Percentiles rank a stretch among this genome's conserved stretches.
phyloP scores from a whole-genome alignment of 1,139 yeast genomes.

The Suhomyces atakaporum region DNA sequence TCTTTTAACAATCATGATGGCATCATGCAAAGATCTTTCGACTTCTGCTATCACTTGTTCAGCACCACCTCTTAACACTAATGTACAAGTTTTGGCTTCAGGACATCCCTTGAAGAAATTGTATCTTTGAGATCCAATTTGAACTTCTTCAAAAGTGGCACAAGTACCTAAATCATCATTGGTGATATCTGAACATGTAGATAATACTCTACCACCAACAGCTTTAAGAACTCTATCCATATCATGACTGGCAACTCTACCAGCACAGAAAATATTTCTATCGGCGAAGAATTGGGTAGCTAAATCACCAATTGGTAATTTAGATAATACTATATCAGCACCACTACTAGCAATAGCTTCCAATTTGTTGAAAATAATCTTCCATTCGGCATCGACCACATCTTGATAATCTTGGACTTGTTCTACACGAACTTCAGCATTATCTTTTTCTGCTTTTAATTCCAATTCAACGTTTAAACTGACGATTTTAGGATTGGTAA shows the following conservation, averaged over 20 bases:
- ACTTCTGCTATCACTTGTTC: conserved; percentile 98
- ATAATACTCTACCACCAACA: conserved; percentile 89
- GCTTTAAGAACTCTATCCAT: conserved; percentile 92
- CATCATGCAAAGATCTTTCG: conserved; percentile 95
- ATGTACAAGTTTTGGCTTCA: conserved; percentile 88
- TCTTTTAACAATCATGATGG: conserved; percentile 96
- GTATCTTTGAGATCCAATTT: conserved; percentile 93
- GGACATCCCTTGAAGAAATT: conserved; percentile 93
- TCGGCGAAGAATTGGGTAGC: conserved; percentile 99
- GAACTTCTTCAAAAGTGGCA: conserved; percentile 83
- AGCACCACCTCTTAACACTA: conserved; percentile 94
- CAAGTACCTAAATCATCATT: conserved; percentile 80
- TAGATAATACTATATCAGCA: conserved; percentile 89
- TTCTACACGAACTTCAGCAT: conserved; percentile 97
- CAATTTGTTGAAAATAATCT: conserved; percentile 82
- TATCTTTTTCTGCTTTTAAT: conserved; percentile 96
- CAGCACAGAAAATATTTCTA: conserved; percentile 95
- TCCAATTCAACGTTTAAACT: conserved; percentile 91
- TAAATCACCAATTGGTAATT: conserved; percentile 95
- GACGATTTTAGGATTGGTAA: conserved; percentile 77
- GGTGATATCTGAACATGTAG: conserved; percentile 80
- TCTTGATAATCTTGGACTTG: conserved; percentile 93
- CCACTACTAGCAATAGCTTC: conserved; percentile 83
- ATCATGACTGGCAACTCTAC: conserved; percentile 86
- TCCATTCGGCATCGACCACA: conserved; percentile 98